Conservation (phyloP, 2,329 filamentous ascomycete species). For the Fusarium incarnatum region DNA sequence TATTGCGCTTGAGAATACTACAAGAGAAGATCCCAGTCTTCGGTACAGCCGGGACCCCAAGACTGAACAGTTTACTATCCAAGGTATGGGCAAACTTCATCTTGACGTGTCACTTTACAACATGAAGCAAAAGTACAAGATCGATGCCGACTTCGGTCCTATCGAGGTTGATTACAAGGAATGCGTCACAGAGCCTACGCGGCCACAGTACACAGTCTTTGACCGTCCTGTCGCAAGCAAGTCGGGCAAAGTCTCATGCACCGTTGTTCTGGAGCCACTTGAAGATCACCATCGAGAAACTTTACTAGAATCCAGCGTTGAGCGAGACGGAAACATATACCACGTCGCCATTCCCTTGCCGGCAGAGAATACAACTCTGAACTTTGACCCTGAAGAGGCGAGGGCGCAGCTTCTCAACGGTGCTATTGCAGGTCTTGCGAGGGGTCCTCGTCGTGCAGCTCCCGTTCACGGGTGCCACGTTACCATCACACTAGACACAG, state of each 20-base stretch:
- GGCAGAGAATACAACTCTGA: conserved; percentile 60
- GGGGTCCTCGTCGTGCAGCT: conserved; percentile 83
- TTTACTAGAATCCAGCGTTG: conserved; percentile 57
- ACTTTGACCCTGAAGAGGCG: conserved; percentile 63
- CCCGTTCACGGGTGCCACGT: conserved; percentile 83
- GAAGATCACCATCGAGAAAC: conserved; percentile 55
- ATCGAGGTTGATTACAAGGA: conserved; percentile 98
- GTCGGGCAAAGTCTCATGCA: conserved; percentile 80
- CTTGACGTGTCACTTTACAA: conserved; percentile 92
- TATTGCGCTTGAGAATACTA: conserved; percentile 78
- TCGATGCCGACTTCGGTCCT: conserved; percentile 84
- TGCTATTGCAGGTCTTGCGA: conserved; percentile 82
- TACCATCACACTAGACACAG: conserved; percentile 74
- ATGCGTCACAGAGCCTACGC: conserved; percentile 71
- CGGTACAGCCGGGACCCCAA: conserved; percentile 87
- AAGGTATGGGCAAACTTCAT: conserved; percentile 96
- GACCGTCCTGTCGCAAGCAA: conserved; percentile 86
- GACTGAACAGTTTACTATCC: conserved; percentile 90
- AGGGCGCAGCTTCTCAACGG: conserved; percentile 78
- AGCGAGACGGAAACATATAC: conserved; percentile 77
- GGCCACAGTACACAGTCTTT: conserved; percentile 71
- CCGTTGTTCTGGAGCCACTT: conserved; percentile 73
- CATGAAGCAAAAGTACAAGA: conserved; percentile 89
- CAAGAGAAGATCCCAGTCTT: conserved; percentile 92
- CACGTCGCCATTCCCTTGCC: conserved; percentile 66